phyloP scores from a whole-genome alignment of 2,329 filamentous ascomycete genomes.

The Cladosporium colombiae region DNA sequence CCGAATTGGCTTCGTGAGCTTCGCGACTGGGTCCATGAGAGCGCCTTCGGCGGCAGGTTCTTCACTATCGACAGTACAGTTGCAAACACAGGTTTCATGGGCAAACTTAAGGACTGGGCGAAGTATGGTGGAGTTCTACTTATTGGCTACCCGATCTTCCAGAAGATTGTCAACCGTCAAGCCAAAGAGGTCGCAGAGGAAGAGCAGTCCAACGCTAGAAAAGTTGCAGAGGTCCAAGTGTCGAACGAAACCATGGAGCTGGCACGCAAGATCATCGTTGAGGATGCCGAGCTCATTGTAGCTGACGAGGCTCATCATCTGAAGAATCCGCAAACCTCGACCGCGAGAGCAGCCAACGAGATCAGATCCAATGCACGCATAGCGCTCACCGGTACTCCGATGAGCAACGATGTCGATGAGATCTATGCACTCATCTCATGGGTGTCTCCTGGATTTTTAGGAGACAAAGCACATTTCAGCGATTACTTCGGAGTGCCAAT shows the following conservation, averaged over 20 bases:
- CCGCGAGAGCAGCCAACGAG: slow-evolving; percentile 55
- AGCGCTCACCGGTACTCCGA: slow-evolving; percentile 81
- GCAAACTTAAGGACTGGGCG: slow-evolving; percentile 61
- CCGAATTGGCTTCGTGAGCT: slow-evolving; percentile 85
- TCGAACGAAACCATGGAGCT: slow-evolving; percentile 40
- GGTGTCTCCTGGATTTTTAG: slow-evolving; percentile 78
- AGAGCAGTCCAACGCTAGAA: background rate
- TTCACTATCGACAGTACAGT: slow-evolving; percentile 55
- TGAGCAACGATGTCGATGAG: slow-evolving; percentile 81
- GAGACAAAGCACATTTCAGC: slow-evolving; percentile 66
- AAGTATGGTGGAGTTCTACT: slow-evolving; percentile 70
- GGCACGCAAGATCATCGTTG: slow-evolving; percentile 54
- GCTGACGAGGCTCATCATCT: slow-evolving; percentile 83
- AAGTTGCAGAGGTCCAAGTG: background rate
- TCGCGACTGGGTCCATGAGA: slow-evolving; percentile 62
- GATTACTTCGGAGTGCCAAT: slow-evolving; percentile 73
- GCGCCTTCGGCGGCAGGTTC: slow-evolving; percentile 41
- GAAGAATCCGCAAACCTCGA: slow-evolving; percentile 63
- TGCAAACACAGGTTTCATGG: slow-evolving; percentile 42
- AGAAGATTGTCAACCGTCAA: slow-evolving; percentile 40
- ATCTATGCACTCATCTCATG: slow-evolving; percentile 88
- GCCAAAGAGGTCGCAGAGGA: slow-evolving; percentile 55
- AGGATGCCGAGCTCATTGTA: slow-evolving; percentile 70
- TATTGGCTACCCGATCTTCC: slow-evolving; percentile 72
- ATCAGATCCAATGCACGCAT: slow-evolving; percentile 73